A percentile compares a stretch with the other conserved stretches of the same genome.
These are phyloP conservation scores for Gossypium stocksii DNA, from an alignment of 345 rosid genomes.

Conservation along the genomic window DNA sequence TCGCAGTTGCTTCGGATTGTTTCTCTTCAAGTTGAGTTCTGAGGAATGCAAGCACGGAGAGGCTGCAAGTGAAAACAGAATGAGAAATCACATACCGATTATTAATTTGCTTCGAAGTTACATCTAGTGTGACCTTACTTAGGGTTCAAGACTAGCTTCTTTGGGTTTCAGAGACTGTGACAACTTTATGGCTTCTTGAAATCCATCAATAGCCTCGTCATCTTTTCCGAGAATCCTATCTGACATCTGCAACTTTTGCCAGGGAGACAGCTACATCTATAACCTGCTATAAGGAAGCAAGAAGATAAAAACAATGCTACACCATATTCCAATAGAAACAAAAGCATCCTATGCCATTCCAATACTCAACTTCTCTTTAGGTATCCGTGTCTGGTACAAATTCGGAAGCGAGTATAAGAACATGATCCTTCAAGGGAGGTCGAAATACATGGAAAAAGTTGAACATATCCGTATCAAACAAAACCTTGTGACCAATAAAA, in stretches of 20 bases:
- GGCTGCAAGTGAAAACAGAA: conserved; percentile 38
- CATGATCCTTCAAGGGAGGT: background rate
- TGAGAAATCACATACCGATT: background rate
- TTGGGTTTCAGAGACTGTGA: conserved; percentile 59
- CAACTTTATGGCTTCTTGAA: conserved; percentile 74
- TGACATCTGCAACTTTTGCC: conserved; percentile 90
- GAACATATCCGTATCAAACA: background rate
- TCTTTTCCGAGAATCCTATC: conserved; percentile 69
- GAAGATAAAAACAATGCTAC: too few species aligned
- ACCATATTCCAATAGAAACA: too few species aligned
- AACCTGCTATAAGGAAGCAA: conserved; percentile 26
- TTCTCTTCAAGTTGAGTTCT: conserved; percentile 62
- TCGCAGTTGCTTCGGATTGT: conserved; percentile 27
- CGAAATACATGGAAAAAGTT: background rate
- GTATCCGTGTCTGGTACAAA: too few species aligned
- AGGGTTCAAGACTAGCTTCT: conserved; percentile 66
- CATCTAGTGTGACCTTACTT: conserved; percentile 42
- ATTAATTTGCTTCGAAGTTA: background rate
- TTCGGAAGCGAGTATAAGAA: too few species aligned
- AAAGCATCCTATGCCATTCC: too few species aligned
- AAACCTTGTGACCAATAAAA: background rate
- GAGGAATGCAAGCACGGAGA: conserved; percentile 73
- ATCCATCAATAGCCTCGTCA: conserved; percentile 59
- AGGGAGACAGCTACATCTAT: conserved; percentile 85
- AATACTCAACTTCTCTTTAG: too few species aligned